Base-by-base conservation (phyloP, 805 yeast species). In the Yarrowia keelungensis region DNA sequence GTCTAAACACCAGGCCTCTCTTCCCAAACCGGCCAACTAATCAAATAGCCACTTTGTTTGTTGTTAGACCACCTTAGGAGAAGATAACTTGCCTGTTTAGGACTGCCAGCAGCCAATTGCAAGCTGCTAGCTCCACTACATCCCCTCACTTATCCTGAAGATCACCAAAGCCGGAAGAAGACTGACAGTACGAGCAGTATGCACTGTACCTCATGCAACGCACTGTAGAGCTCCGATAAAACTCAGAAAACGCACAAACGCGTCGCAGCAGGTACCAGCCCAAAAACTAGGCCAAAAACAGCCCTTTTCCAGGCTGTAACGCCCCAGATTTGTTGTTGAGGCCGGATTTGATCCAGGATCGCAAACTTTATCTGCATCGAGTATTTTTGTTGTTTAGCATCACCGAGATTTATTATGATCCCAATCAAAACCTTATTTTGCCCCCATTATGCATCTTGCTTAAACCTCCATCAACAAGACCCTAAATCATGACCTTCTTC, bases 401-500 rank as follows among this genome's bases (percentile, higher is more conserved):
- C 32, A 26, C 32, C 19, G 19, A 8, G 5, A n/a, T 42, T 15
- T 8, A 42, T 42, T 15, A 15, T 42, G 7, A 12, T 42, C 16
- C 46, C 46, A 42, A 42, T n/a, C 46, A 47, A 47, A 41, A 22
- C 62, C 42, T 32, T 41, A 41, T 22, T 41, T 10, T 10, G 22
- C 35, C 22, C 45, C 8, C 39, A 22, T 35, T 59, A 59, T 59
- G 65, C 50, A 59, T 26, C 35, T 16, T 5, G 8, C 11, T 45
- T 43, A 59, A 43, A 59, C 65, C 65, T 59, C 51, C 65, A 26
- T 22, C 39, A 10, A 11, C 8, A 19, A 5, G 15, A 26, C 42
- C 15, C 39, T 26, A 9, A 49, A 59, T 59, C 65, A 59, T 59
- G 65, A 45, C 50, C 42, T 56, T 56, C 64, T 45, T 59, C 9